phyloP scores from a whole-genome alignment of 495 filamentous ascomycete genomes.

The Talaromyces proteolyticus region DNA sequence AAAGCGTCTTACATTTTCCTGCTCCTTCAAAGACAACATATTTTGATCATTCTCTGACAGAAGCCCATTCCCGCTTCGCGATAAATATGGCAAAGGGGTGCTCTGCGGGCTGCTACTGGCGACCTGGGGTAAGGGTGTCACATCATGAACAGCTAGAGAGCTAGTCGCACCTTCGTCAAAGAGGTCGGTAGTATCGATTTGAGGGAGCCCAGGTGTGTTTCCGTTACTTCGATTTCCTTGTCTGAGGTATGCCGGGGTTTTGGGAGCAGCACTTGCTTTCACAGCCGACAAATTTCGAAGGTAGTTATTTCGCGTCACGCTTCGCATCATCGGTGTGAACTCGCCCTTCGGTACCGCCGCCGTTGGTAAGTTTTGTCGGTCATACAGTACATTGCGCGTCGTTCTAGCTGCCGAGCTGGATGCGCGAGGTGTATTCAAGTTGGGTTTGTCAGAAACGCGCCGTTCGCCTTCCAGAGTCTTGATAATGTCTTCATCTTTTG shows the following conservation, averaged over 20 bases:
- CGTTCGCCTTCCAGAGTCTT: slow-evolving; percentile 59
- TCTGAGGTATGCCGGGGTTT: slow-evolving; percentile 66
- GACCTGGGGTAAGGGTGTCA: slow-evolving; percentile 62
- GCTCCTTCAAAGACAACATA: slow-evolving; percentile 81
- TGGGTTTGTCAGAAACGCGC: slow-evolving; percentile 43
- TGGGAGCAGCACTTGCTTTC: slow-evolving; percentile 48
- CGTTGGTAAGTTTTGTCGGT: slow-evolving; percentile 58
- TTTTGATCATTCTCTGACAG: slow-evolving; percentile 79
- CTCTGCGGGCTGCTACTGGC: slow-evolving; percentile 72
- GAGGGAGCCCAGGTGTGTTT: slow-evolving; percentile 59
- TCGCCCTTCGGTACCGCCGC: slow-evolving; percentile 60
- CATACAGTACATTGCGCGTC: slow-evolving; percentile 50
- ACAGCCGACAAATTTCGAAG: slow-evolving; percentile 45
- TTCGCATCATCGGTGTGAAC: slow-evolving; percentile 91
- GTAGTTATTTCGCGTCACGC: slow-evolving; percentile 74
- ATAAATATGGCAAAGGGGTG: slow-evolving; percentile 67
- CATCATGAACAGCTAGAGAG: slow-evolving; percentile 45
- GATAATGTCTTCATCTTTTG: slow-evolving; percentile 67
- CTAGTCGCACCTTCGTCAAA: slow-evolving; percentile 60
- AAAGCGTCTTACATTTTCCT: slow-evolving; percentile 64
- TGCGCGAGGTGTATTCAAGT: slow-evolving; percentile 64
- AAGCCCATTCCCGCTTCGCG: slow-evolving; percentile 55
- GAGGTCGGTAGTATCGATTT: slow-evolving; percentile 54
- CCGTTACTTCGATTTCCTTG: slow-evolving; percentile 53
- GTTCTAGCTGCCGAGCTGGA: slow-evolving; percentile 38